phyloP scores from a whole-genome alignment of 129 eudicot species.

The sunflower (Helianthus annuus) region HanXRQr2.0-SUNRISE NC_035435.2:110478752-110479251 shows the following conservation, averaged over 20 bases:
- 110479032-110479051: neutral
- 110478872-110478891: too few relatives aligned
- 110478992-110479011: neutral
- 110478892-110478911: neutral
- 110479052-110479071: neutral
- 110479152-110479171: conserved; percentile 9
- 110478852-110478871: too few relatives aligned
- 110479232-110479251: conserved; percentile 6
- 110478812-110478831: too few relatives aligned
- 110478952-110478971: neutral
- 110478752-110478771: too few relatives aligned
- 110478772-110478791: too few relatives aligned
- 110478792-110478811: too few relatives aligned
- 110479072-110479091: conserved; percentile 12
- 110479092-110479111: conserved; percentile 21
- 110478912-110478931: neutral
- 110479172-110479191: conserved; percentile 3
- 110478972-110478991: too few relatives aligned
- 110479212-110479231: neutral
- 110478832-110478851: too few relatives aligned
- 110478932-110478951: neutral
- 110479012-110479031: neutral
- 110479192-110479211: conserved; percentile 2
- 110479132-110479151: conserved; percentile 26
- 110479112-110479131: conserved; percentile 26